Evolutionary conservation across 768 basidiomycete species (phyloP), one percentile per base, ranked within the genome.

Genomic region (Lactarius quietus): DNA sequence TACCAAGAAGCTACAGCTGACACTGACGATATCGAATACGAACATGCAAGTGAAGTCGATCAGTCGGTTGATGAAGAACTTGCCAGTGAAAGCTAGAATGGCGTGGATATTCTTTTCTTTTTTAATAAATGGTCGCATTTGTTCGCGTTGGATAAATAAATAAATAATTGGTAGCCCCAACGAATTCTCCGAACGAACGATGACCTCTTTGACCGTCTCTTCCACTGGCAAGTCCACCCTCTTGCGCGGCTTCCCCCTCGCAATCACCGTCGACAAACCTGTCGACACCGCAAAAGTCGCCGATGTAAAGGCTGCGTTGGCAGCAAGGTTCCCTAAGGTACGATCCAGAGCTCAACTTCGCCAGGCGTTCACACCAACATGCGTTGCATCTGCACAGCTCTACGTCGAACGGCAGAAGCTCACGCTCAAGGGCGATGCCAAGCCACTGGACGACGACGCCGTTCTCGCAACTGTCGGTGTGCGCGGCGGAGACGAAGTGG

Each of bases 321-420:
- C 84, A 10, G 74, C 77, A 56, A 82, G 81, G 64, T 82, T 78
- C 68, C 85, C 85, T n/a, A 78, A 77, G 71, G 86, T 82, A 64
- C 41, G 79, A 73, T 23, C 23, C 35, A 29, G 26, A 7, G 0
- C 38, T 9, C 45, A 0, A 20, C 56, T 59, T 41, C 36, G 39
- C n/a, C 20, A 43, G 18, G 28, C 17, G 9, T 10, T 69, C 15
- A 64, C 39, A 41, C 31, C 52, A 48, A 29, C 35, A 26, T 4
- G 15, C n/a, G 12, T 38, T 14, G 39, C 17, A 17, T 39, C 39
- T 39, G 17, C n/a, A 58, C 14, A 97, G 94, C 84, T 95, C 69
- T 82, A 86, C 64, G 71, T 81, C 0, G 76, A 85, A 55, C 84
- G 94, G 18, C 95, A 96, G 73, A 89, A 88, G 71, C 74, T 97